A percentile compares a stretch with the other conserved stretches of the same genome.
These are phyloP conservation scores for Clarireedia monteithiana DNA, from an alignment of 2,329 filamentous ascomycete species.

Conservation along the genomic window DNA sequence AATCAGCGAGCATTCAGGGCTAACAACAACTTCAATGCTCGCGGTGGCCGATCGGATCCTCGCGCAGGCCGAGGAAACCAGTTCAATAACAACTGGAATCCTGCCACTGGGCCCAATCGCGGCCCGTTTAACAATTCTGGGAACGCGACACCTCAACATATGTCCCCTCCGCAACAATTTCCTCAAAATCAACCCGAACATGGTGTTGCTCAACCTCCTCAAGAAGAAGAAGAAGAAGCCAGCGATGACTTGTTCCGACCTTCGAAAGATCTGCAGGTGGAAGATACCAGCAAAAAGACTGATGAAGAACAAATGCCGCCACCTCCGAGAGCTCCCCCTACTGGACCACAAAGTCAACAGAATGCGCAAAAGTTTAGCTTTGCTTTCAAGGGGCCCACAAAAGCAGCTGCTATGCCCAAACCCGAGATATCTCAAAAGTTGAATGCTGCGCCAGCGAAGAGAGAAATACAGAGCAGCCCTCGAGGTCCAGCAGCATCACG, in stretches of 20 bases:
- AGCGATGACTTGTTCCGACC: conserved; percentile 56
- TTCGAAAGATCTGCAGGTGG: conserved; percentile 56
- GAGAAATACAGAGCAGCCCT: conserved; percentile 20
- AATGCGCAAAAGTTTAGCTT: conserved; percentile 74
- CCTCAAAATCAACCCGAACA: conserved; percentile 18
- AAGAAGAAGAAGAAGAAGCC: conserved; percentile 32
- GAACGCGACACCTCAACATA: conserved; percentile 28
- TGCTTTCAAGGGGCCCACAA: conserved; percentile 72
- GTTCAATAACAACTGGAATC: conserved; percentile 67
- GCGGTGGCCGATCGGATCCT: conserved; percentile 33
- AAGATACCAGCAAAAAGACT: conserved; percentile 48
- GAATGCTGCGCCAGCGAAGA: conserved; percentile 41
- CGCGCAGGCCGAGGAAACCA: conserved; percentile 48
- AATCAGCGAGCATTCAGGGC: conserved; percentile 54
- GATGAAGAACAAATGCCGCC: conserved; percentile 46
- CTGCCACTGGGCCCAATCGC: conserved; percentile 41
- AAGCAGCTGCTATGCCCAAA: conserved; percentile 48
- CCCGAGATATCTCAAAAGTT: conserved; percentile 60
- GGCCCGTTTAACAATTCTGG: conserved; percentile 34
- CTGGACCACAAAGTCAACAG: conserved; percentile 32
- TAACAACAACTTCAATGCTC: conserved; percentile 45
- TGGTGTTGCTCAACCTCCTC: conserved; percentile 27
- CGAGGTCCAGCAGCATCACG: conserved; percentile 34
- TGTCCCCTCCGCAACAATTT: conserved; percentile 26
- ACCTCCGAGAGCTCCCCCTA: conserved; percentile 40